Evolutionary conservation across 2,329 filamentous ascomycete species (phyloP).

Genomic region (Epichloe gansuensis): DNA sequence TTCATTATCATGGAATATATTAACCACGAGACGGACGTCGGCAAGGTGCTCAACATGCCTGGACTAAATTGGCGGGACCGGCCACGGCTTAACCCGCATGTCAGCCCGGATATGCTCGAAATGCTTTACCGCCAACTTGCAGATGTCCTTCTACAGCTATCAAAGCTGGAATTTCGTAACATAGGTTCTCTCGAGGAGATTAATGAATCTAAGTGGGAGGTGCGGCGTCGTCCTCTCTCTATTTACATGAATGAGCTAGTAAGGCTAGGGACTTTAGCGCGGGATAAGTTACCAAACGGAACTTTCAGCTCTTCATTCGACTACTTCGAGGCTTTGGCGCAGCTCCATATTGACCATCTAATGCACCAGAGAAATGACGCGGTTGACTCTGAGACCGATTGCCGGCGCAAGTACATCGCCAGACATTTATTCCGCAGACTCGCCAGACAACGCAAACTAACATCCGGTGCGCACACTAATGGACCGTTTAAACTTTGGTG

Average conservation of each 20-base stretch:
- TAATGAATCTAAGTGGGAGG: conserved; percentile 8
- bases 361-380: conserved; percentile 24
- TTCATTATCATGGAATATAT: conserved; percentile 10
- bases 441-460: conserved; percentile 17
- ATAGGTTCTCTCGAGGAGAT: conserved; percentile 1
- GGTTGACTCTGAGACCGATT: conserved; percentile 17
- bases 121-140: conserved; percentile 1
- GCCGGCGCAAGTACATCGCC: conserved; percentile 21
- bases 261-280: conserved; percentile 1
- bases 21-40: conserved; percentile 3
- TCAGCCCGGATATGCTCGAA: neutral
- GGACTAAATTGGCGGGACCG: no score
- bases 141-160: conserved; percentile 3
- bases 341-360: conserved; percentile 4
- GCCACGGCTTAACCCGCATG: no score
- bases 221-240: conserved; percentile 12
- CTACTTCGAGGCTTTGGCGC: neutral
- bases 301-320: neutral
- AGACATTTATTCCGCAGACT: conserved; percentile 11
- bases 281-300: neutral
- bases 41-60: neutral
- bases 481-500: conserved; percentile 13
- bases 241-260: conserved; percentile 4
- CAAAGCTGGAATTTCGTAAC: neutral
- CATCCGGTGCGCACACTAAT: conserved; percentile 9